phyloP scores from a whole-genome alignment of 805 yeast genomes.

The Candida germanica region DNA sequence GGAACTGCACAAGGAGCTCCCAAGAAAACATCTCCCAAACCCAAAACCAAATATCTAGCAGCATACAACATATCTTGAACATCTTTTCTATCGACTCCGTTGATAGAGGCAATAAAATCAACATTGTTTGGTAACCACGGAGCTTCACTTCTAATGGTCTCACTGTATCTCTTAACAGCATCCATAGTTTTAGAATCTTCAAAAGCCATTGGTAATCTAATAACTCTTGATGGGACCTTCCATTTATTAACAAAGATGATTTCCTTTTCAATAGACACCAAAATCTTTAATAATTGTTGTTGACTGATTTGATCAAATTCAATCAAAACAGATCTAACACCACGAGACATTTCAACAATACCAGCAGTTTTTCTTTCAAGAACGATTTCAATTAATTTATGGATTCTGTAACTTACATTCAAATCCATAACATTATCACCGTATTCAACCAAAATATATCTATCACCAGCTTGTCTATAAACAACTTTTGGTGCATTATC shows the following conservation, averaged over 20 bases:
- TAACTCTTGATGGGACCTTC: constrained; percentile 78
- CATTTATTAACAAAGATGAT: constrained; percentile 74
- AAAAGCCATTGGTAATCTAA: constrained; percentile 92
- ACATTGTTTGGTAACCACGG: constrained; percentile 99
- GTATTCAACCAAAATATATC: constrained; percentile 87
- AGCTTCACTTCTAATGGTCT: constrained; percentile 88
- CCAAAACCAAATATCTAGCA: constrained; percentile 89
- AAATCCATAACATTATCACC: constrained; percentile 88
- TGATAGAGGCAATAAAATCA: constrained; percentile 88
- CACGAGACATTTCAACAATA: constrained; percentile 93
- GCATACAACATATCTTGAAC: constrained; percentile 83
- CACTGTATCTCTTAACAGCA: constrained; percentile 88
- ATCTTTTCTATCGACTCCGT: constrained; percentile 71
- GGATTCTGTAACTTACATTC: constrained; percentile 80
- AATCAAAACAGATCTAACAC: constrained; percentile 90
- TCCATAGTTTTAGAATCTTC: constrained; percentile 87
- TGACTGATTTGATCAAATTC: constrained; percentile 75
- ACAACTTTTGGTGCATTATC: constrained; percentile 65
- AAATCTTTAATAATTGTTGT: constrained; percentile 53
- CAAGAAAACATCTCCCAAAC: constrained; percentile 94
- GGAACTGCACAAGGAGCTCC: constrained; percentile 99
- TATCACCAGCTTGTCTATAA: constrained; percentile 96
- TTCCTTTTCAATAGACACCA: constrained; percentile 73
- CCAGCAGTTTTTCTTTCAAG: constrained; percentile 65
- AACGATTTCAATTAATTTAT: constrained; percentile 75